A percentile compares a stretch with the other conserved stretches of the same genome.
Evolutionary conservation across 257 asterid species (phyloP).

Genomic region (Solanum piurae): DNA sequence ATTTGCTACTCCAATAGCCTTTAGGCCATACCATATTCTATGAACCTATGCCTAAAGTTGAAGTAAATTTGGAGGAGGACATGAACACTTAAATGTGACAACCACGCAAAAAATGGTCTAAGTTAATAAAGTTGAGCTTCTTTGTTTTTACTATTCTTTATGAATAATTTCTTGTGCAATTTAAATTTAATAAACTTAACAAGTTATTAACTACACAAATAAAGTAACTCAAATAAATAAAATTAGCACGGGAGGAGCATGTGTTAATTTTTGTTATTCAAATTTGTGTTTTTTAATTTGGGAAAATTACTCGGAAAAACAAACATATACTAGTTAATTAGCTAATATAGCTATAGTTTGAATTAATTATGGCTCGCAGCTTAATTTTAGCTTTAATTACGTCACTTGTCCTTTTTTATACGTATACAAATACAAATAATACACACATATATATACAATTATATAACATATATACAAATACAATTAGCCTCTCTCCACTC

Average conservation of each 20-base stretch:
- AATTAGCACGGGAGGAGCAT: too few species aligned
- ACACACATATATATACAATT: too few species aligned
- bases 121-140: neutral
- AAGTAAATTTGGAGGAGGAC: neutral
- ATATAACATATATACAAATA: too few species aligned
- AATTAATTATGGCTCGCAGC: accelerated
- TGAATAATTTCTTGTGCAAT: neutral
- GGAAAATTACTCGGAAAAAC: too few species aligned
- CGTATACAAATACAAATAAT: too few species aligned
- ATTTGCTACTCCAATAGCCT: slow-evolving; percentile 13
- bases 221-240: neutral
- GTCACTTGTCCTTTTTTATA: too few species aligned
- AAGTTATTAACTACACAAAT: neutral
- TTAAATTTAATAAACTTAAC: neutral
- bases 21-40: neutral
- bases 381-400: too few species aligned
- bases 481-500: too few species aligned
- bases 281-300: too few species aligned
- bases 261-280: too few species aligned
- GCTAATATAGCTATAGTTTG: too few species aligned
- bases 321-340: too few species aligned
- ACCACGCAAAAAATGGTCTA: neutral
- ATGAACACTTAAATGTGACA: neutral
- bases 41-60: neutral
- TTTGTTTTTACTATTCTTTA: neutral